phyloP scores from a whole-genome alignment of 345 rosid genomes.

The Conringia planisiliqua region DNA sequence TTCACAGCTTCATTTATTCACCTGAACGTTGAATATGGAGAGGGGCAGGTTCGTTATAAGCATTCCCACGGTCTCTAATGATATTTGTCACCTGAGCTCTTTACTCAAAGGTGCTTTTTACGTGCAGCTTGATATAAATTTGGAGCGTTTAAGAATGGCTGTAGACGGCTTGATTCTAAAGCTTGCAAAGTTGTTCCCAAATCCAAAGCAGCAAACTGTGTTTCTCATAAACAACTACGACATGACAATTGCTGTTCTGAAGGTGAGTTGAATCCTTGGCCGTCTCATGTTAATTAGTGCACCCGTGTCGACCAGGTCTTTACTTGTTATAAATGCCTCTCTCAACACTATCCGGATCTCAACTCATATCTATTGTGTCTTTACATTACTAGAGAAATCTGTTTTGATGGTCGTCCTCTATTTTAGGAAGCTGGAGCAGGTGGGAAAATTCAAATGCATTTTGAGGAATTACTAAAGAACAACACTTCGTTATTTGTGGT shows the following conservation, averaged over 20 bases:
- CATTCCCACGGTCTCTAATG: conserved; percentile 3
- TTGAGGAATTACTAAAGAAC: conserved; percentile 84
- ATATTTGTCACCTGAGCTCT: neutral
- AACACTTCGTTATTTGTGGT: conserved; percentile 89
- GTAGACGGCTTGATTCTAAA: conserved; percentile 78
- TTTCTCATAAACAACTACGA: conserved; percentile 94
- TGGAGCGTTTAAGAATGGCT: conserved; percentile 94
- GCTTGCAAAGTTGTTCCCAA: conserved; percentile 73
- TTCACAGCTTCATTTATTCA: conserved; percentile 95
- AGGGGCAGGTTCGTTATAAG: conserved; percentile 69
- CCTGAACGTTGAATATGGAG: conserved; percentile 88
- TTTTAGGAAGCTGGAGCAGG: conserved; percentile 89
- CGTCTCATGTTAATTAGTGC: neutral
- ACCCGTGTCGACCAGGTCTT: too few species aligned
- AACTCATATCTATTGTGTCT: neutral
- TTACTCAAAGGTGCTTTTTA: neutral
- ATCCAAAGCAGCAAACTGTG: conserved; percentile 69
- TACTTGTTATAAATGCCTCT: too few species aligned
- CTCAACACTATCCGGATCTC: too few species aligned
- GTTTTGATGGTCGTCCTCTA: neutral
- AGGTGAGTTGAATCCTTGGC: conserved; percentile 45
- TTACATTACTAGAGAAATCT: neutral
- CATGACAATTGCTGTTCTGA: conserved; percentile 86
- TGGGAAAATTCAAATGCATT: conserved; percentile 87
- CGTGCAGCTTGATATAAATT: conserved; percentile 80